Conservation (phyloP, 139 green algal species). For the Tetraselmis striata region DNA sequence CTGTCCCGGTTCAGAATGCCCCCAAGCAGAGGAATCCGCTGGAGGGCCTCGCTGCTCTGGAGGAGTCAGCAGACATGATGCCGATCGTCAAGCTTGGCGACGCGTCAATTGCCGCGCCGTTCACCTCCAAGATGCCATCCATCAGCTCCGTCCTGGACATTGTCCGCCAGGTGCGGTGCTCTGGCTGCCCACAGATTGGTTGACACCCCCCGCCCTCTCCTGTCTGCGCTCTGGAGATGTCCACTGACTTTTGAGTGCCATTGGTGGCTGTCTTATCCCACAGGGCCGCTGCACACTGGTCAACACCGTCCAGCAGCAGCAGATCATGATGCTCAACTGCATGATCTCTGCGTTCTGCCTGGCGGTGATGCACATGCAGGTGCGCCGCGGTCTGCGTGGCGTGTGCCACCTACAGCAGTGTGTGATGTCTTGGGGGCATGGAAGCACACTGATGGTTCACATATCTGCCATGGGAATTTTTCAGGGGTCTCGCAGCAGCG, state of each 20-base stretch:
- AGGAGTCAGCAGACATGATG: not conserved
- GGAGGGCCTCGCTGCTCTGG: not conserved
- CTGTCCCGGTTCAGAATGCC: too few relatives aligned
- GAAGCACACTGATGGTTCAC: too few relatives aligned
- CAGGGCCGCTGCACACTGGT: slow-evolving; percentile 46
- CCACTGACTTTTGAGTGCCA: too few relatives aligned
- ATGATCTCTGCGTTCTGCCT: slow-evolving; percentile 28
- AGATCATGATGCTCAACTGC: slow-evolving; percentile 28
- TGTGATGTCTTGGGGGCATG: too few relatives aligned
- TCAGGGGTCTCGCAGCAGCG: slow-evolving; percentile 8
- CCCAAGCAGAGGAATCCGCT: not conserved
- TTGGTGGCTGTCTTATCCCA: too few relatives aligned
- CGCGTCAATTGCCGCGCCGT: slow-evolving; percentile 44
- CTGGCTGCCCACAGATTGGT: too few relatives aligned
- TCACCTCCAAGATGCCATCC: slow-evolving; percentile 46
- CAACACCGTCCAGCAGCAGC: slow-evolving; percentile 39
- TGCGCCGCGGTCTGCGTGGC: not conserved
- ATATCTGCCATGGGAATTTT: too few relatives aligned
- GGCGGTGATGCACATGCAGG: slow-evolving; percentile 25
- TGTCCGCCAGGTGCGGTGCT: slow-evolving; percentile 27
- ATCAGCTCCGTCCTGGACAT: slow-evolving; percentile 34
- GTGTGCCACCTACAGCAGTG: too few relatives aligned
- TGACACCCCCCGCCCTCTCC: too few relatives aligned
- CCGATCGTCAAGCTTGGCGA: slow-evolving; percentile 48
- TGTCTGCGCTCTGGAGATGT: too few relatives aligned